Base-by-base conservation (phyloP, 2,329 filamentous ascomycete genomes). In the Sarocladium oryzae region DNA sequence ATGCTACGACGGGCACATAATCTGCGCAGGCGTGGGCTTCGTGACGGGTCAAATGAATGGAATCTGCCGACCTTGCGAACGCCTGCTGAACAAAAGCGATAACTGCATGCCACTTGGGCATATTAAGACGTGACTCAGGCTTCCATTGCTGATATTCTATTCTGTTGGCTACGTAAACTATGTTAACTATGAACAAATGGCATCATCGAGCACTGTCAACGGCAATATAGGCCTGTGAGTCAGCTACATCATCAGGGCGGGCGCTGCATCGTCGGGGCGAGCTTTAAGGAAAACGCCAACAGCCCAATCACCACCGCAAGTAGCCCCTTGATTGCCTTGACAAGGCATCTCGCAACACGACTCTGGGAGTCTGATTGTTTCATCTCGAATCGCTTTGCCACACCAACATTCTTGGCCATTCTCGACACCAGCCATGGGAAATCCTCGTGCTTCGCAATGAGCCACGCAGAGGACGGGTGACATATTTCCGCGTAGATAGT, bases 341-440 rank as follows among this genome's bases (percentile, higher is more conserved):
- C 60, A 64, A 3, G 56, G 49, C 16, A 53, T 56, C 26, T 54
- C 52, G 28, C 62, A 65, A 20, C 55, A 58, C 4, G 43, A 54
- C 21, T 62, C 59, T 2, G 61, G 60, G 15, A 63, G 49, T 30
- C 56, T 53, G 18, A 60, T 51, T 2, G 56, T 56, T 43, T 60
- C 56, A 45, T 56, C 55, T 4, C 54, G 58, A 30, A 64, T 58
- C 2, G 53, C 53, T 10, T 57, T 56, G 30, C 69, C 73, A 55
- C 76, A 82, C 66, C 72, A 81, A 60, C 78, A 81, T 57, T 81
- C 73, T 18, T 63, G 60, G 7, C 65, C 66, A 54, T 73, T 74
- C 58, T 81, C 75, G 1, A 77, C 65, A 5, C 77, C 77, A 4
- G 76, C 76, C 53, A 74, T 70, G 2, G 56, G 54, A 56, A 68